Percentiles rank a stretch among this genome's conserved stretches.
Conservation (phyloP, 352 stramenopile species). For the Pythium myriotylum region DNA sequence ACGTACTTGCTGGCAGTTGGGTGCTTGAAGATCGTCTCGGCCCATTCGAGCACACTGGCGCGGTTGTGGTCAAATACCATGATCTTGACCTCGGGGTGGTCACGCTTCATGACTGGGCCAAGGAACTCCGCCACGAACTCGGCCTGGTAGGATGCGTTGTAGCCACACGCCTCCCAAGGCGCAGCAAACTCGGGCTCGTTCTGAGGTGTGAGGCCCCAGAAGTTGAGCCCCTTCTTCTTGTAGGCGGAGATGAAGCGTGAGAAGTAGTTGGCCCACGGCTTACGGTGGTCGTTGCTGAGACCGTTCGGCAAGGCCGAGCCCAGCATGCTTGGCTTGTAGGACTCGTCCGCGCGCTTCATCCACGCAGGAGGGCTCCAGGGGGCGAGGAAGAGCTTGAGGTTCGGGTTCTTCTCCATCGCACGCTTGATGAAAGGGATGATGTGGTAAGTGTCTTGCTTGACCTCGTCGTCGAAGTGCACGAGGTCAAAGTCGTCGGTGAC, state of each 20-base stretch:
- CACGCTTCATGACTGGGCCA: constrained; percentile 73
- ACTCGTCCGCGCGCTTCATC: constrained; percentile 67
- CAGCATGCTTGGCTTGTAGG: constrained; percentile 69
- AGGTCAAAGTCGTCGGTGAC: constrained; percentile 69
- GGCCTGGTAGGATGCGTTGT: constrained; percentile 54
- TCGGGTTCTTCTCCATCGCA: constrained; percentile 59
- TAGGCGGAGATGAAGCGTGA: constrained; percentile 93
- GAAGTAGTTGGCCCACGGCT: constrained; percentile 90
- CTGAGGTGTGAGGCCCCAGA: constrained; percentile 91
- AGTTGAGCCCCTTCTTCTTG: constrained; percentile 74
- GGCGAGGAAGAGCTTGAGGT: constrained; percentile 85
- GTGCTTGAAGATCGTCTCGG: constrained; percentile 69
- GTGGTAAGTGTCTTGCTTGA: constrained; percentile 73
- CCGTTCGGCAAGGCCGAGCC: constrained; percentile 56
- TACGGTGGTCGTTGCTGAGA: constrained; percentile 50
- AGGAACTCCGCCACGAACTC: constrained; percentile 87
- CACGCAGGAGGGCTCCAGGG: constrained; percentile 90
- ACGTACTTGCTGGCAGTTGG: constrained; percentile 72
- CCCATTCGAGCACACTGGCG: constrained; percentile 69
- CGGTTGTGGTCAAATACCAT: constrained; percentile 94
- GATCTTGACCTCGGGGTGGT: constrained; percentile 90
- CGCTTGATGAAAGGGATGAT: constrained; percentile 88
- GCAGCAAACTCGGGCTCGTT: constrained; percentile 88
- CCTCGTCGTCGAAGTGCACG: constrained; percentile 73
- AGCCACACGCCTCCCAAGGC: constrained; percentile 75